Evolutionary conservation across 768 basidiomycete species (phyloP).

Genomic region (Udeniomyces megalosporus): DNA sequence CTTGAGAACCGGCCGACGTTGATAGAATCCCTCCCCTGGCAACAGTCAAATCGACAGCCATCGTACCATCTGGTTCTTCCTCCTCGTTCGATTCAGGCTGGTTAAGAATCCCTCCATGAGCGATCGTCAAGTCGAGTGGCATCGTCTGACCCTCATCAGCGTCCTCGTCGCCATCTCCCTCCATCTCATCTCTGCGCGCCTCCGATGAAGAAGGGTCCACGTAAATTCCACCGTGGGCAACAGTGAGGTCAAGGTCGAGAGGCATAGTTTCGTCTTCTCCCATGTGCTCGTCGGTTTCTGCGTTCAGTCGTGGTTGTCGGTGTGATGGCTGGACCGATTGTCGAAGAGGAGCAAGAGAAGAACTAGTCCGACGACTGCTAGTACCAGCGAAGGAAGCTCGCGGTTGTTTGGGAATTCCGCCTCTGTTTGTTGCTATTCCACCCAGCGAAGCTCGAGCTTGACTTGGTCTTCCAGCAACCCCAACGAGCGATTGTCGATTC

Average conservation of each 20-base stretch:
- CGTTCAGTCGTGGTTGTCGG: background rate
- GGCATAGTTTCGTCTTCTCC: background rate
- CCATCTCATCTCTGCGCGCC: background rate
- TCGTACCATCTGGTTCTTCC: conserved; percentile 12
- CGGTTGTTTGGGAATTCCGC: too few relatives aligned
- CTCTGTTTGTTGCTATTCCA: too few relatives aligned
- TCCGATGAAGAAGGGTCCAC: background rate
- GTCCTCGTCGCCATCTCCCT: background rate
- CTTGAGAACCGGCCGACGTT: background rate
- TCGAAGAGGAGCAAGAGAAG: too few relatives aligned
- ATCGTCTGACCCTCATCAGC: too few relatives aligned
- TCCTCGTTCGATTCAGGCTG: conserved; percentile 7
- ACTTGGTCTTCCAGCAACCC: too few relatives aligned
- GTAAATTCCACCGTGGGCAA: conserved; percentile 1
- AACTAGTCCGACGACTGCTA: background rate
- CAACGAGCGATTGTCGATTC: too few relatives aligned
- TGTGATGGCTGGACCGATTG: too few relatives aligned
- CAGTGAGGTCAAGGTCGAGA: background rate
- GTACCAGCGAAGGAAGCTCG: too few relatives aligned
- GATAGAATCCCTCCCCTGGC: background rate
- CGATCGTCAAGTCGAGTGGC: conserved; percentile 19
- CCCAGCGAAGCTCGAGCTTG: too few relatives aligned
- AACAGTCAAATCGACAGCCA: conserved; percentile 22
- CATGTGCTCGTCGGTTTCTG: background rate
- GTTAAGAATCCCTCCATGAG: background rate